Percentiles rank a stretch among this genome's conserved stretches.
phyloP scores from a whole-genome alignment of 768 basidiomycete genomes.

The Tubosaeta sp. region DNA sequence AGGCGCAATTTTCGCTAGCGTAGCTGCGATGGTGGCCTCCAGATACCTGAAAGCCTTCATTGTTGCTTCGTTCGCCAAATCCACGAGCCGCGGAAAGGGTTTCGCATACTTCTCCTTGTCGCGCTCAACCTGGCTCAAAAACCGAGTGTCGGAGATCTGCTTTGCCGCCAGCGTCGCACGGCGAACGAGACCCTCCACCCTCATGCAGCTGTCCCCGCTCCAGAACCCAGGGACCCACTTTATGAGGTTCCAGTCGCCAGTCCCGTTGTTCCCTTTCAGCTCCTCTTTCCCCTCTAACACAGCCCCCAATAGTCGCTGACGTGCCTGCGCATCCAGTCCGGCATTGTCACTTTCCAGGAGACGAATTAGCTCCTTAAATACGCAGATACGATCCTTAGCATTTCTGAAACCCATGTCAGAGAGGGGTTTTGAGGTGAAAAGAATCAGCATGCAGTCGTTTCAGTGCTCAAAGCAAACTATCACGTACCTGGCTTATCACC shows the following conservation, averaged over 20 bases:
- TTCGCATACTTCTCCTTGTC: background rate
- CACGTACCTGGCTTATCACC: conserved; percentile 4
- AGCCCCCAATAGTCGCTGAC: background rate
- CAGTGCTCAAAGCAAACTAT: background rate
- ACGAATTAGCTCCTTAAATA: conserved; percentile 12
- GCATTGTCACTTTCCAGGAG: background rate
- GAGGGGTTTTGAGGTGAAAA: conserved; percentile 7
- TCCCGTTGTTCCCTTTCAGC: background rate
- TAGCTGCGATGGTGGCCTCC: background rate
- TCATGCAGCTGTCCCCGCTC: too few species aligned
- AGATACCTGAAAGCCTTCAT: background rate
- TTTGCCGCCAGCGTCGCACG: background rate
- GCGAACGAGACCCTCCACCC: conserved; percentile 3
- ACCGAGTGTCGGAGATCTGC: conserved; percentile 9
- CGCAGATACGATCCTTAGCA: background rate
- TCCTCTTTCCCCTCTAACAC: background rate
- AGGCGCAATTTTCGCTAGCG: conserved; percentile 6
- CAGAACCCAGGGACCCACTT: too few species aligned
- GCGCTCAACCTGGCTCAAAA: conserved; percentile 9
- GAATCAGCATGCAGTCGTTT: background rate
- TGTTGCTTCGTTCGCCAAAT: background rate
- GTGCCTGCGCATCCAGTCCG: background rate
- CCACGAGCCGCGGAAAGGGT: background rate
- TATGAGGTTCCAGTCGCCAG: background rate
- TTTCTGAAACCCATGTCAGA: conserved; percentile 5